These are phyloP conservation scores for Peniophora sp. DNA, from an alignment of 1,284 basidiomycete species.

Conservation along the genomic window DNA sequence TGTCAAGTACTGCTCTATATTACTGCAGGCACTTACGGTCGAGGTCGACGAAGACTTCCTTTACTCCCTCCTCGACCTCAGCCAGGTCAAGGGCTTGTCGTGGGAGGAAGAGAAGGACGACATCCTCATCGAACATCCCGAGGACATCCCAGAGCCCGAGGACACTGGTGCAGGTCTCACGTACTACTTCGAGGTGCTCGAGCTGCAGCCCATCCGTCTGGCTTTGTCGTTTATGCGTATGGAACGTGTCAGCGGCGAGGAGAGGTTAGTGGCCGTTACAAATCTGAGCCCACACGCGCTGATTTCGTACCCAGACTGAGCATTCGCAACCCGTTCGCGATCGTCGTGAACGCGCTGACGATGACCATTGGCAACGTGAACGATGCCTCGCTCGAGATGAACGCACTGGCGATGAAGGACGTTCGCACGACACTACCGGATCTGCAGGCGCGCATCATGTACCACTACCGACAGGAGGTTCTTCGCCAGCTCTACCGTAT, in stretches of 20 bases:
- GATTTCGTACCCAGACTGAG: slow-evolving; percentile 45
- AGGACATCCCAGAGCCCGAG: slow-evolving; percentile 76
- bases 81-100: slow-evolving; percentile 83
- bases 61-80: slow-evolving; percentile 88
- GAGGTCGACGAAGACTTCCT: slow-evolving; percentile 97
- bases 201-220: slow-evolving; percentile 91
- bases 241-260: slow-evolving; percentile 87
- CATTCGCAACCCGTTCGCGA: slow-evolving; percentile 88
- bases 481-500: slow-evolving; percentile 94
- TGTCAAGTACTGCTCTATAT: slow-evolving; percentile 93
- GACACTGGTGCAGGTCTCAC: slow-evolving; percentile 62
- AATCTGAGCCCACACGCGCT: not conserved
- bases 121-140: slow-evolving; percentile 69
- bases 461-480: slow-evolving; percentile 94
- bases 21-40: slow-evolving; percentile 92
- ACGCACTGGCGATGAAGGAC: slow-evolving; percentile 92
- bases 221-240: slow-evolving; percentile 97
- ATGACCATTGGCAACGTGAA: slow-evolving; percentile 99
- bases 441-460: slow-evolving; percentile 77
- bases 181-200: slow-evolving; percentile 96
- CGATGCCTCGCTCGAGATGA: slow-evolving; percentile 93
- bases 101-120: slow-evolving; percentile 78
- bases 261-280: slow-evolving; percentile 62
- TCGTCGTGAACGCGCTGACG: slow-evolving; percentile 89
- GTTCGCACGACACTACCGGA: slow-evolving; percentile 85